Percentiles rank a stretch among this genome's conserved stretches.
Conservation (phyloP, 164 flowering plant species). For the Stephania yunnanensis region DNA sequence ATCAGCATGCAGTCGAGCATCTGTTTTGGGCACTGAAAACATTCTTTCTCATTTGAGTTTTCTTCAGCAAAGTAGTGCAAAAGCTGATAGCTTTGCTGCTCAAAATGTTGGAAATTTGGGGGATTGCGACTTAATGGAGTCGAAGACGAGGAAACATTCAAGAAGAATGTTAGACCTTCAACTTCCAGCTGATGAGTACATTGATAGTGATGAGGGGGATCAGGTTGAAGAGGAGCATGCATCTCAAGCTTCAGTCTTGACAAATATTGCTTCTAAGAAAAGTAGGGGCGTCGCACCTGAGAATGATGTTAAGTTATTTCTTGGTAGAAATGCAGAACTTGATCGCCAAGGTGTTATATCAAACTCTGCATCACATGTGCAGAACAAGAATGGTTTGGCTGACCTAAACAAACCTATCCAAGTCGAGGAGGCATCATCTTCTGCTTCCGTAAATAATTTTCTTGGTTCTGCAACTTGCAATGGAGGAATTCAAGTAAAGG, state of each 20-base stretch:
- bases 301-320: constrained; percentile 28
- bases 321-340: constrained; percentile 22
- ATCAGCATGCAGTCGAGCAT: constrained; percentile 36
- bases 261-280: constrained; percentile 21
- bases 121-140: constrained; percentile 39
- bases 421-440: constrained; percentile 40
- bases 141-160: constrained; percentile 49
- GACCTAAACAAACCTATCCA: constrained; percentile 77
- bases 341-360: constrained; percentile 21
- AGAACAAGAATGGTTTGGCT: constrained; percentile 33
- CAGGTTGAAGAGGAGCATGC: constrained; percentile 21
- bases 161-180: constrained; percentile 74
- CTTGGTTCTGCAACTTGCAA: constrained; percentile 18
- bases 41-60: constrained; percentile 40
- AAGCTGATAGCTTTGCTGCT: constrained; percentile 15
- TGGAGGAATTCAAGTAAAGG: constrained; percentile 21
- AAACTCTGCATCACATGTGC: constrained; percentile 24
- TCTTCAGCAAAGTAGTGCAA: constrained; percentile 36
- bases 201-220: constrained; percentile 60
- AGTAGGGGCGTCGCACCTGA: constrained; percentile 21
- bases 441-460: constrained; percentile 34
- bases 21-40: constrained; percentile 38
- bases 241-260: constrained; percentile 12
- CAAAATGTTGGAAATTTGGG: constrained; percentile 41
- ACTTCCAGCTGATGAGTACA: constrained; percentile 80